Evolutionary conservation across 495 filamentous ascomycete genomes (phyloP).

Genomic region (Penicillium turbatum): DNA sequence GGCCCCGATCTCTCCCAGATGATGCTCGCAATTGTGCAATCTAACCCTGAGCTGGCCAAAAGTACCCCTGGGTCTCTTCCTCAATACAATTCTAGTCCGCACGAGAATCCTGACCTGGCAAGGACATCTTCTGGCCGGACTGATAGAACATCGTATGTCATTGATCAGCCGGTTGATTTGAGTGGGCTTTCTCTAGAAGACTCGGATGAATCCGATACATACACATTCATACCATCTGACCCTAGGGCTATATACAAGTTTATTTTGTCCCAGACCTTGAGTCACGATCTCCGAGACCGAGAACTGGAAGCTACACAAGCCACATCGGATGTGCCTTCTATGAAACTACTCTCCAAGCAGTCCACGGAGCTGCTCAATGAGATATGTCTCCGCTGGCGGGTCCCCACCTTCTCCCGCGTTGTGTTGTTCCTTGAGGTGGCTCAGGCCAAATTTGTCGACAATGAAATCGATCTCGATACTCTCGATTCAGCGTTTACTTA

Average conservation of each 20-base stretch:
- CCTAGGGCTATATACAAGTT: conserved; percentile 74
- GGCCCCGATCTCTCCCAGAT: conserved; percentile 79
- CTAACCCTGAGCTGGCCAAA: conserved; percentile 81
- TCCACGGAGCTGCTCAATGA: conserved; percentile 82
- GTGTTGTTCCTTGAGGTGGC: conserved; percentile 83
- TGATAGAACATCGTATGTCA: conserved; percentile 52
- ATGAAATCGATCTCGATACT: conserved; percentile 74
- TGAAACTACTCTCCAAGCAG: conserved; percentile 71
- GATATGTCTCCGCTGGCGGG: conserved; percentile 81
- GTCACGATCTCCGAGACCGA: conserved; percentile 59
- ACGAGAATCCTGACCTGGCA: conserved; percentile 49
- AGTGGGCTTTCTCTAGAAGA: conserved; percentile 58
- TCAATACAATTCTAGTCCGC: conserved; percentile 45
- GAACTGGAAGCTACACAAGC: conserved; percentile 50
- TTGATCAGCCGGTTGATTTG: conserved; percentile 77
- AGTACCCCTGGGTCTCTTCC: conserved; percentile 50
- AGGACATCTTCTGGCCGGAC: conserved; percentile 49
- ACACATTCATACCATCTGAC: conserved; percentile 86
- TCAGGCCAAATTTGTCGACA: conserved; percentile 77
- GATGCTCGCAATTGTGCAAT: conserved; percentile 83
- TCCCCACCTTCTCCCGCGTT: conserved; percentile 77
- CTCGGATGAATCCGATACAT: conserved; percentile 53
- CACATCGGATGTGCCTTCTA: conserved; percentile 49
- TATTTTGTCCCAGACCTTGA: conserved; percentile 70
- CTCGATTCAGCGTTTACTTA: conserved; percentile 78